phyloP scores from a whole-genome alignment of 192 early-diverging fungal species.

The Mortierella hygrophila region DNA sequence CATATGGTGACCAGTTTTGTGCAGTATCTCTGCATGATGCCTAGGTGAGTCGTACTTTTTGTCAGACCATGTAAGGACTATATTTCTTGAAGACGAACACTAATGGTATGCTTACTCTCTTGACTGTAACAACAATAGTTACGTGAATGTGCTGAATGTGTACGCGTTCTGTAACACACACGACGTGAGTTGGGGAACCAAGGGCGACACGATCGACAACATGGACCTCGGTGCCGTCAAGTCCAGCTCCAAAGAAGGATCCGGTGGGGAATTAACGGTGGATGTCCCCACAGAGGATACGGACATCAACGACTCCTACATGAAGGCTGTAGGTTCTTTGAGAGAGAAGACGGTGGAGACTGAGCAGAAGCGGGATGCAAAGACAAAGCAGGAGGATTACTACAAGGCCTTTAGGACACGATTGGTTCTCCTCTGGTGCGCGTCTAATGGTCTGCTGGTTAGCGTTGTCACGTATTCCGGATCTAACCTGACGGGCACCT shows the following conservation, averaged over 20 bases:
- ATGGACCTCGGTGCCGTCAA: conserved; percentile 87
- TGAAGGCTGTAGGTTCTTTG: conserved; percentile 75
- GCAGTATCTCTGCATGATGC: conserved; percentile 81
- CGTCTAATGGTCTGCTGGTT: conserved; percentile 81
- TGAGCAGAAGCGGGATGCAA: conserved; percentile 70
- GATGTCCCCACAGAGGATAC: conserved; percentile 81
- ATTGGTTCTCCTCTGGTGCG: conserved; percentile 82
- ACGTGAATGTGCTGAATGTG: conserved; percentile 87
- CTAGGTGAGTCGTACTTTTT: conserved; percentile 63
- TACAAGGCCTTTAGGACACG: conserved; percentile 86
- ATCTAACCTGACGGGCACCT: conserved; percentile 34
- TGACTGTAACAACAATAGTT: conserved; percentile 62
- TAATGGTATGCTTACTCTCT: not conserved
- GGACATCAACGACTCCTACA: conserved; percentile 87
- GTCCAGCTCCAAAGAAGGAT: conserved; percentile 75
- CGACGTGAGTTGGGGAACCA: conserved; percentile 89
- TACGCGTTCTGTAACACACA: conserved; percentile 73
- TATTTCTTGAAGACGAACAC: not conserved
- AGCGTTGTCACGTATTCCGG: conserved; percentile 71
- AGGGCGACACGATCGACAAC: conserved; percentile 82
- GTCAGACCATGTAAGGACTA: not conserved
- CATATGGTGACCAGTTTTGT: conserved; percentile 82
- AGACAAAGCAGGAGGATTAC: conserved; percentile 85
- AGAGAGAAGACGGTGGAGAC: conserved; percentile 58
- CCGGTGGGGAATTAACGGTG: conserved; percentile 78